Percentiles rank a stretch among this genome's conserved stretches.
These are phyloP conservation scores for Phyllosticta citrichinensis DNA, from an alignment of 2,329 filamentous ascomycete genomes.

Conservation along the genomic window DNA sequence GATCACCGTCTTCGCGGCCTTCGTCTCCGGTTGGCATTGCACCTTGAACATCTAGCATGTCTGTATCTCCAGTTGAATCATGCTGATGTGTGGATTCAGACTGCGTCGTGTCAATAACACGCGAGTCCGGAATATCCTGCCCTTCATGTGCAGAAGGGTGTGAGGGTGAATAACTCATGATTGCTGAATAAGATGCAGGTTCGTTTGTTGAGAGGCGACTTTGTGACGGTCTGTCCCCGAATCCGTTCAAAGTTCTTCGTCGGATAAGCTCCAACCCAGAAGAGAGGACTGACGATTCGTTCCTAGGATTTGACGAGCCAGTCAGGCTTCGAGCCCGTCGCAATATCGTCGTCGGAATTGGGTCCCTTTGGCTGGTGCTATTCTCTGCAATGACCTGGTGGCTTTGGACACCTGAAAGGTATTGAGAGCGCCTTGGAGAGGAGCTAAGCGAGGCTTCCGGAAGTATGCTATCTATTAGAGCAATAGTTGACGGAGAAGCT, in stretches of 20 bases:
- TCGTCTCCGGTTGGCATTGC: not conserved
- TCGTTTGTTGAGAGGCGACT: not conserved
- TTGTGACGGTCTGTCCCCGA: not conserved
- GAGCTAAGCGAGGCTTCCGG: not conserved
- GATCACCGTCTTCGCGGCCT: not conserved
- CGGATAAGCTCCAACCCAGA: not conserved
- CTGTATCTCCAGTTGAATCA: not conserved
- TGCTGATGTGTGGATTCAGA: not conserved
- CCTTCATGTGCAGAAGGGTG: not conserved
- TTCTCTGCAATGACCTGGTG: too few relatives aligned
- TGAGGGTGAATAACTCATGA: not conserved
- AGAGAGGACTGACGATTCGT: too few relatives aligned
- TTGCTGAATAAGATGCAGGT: not conserved
- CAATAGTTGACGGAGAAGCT: not conserved
- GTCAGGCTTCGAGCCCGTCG: too few relatives aligned
- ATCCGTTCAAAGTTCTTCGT: not conserved
- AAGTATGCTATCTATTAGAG: not conserved
- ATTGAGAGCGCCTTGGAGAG: not conserved
- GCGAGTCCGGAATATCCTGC: conserved; percentile 16
- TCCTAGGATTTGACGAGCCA: too few relatives aligned
- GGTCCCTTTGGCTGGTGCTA: too few relatives aligned
- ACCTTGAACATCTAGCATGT: not conserved
- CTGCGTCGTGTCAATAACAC: conserved; percentile 5
- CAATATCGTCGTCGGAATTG: too few relatives aligned
- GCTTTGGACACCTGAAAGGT: too few relatives aligned